Evolutionary conservation across 2,329 filamentous ascomycete genomes (phyloP).

Genomic region (Aaosphaeria pasadenensis): DNA sequence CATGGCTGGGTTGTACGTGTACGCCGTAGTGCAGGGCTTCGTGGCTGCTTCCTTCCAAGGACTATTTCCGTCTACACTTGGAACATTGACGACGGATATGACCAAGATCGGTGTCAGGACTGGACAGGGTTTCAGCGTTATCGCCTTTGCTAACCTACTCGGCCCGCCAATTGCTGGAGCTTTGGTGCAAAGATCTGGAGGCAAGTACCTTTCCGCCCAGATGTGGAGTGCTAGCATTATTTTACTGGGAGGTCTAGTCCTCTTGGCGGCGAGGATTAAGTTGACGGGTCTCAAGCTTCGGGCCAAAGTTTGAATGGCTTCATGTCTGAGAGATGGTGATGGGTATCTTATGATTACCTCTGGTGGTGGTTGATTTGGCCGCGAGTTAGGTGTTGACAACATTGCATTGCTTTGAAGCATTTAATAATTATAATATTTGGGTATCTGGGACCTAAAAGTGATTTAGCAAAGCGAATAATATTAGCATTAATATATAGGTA

Average conservation of each 20-base stretch:
- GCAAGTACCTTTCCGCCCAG: constrained; percentile 45
- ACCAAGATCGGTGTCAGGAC: constrained; percentile 46
- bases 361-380: too few relatives aligned
- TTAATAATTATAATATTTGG: too few relatives aligned
- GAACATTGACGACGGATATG: constrained; percentile 46
- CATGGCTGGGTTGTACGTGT: constrained; percentile 39
- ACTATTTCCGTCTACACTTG: constrained; percentile 43
- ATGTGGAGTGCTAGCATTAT: constrained; percentile 37
- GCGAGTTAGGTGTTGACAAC: too few relatives aligned
- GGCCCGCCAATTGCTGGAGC: constrained; percentile 49
- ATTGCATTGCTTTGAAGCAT: too few relatives aligned
- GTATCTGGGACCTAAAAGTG: too few relatives aligned
- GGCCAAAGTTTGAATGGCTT: too few relatives aligned
- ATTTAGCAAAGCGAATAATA: too few relatives aligned
- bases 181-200: constrained; percentile 40
- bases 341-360: too few relatives aligned
- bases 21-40: constrained; percentile 45
- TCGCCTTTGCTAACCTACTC: constrained; percentile 44
- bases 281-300: constrained; percentile 28
- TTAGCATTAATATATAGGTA: too few relatives aligned
- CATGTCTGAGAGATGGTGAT: too few relatives aligned
- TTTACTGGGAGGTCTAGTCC: constrained; percentile 21
- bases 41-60: constrained; percentile 45
- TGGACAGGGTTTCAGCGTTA: constrained; percentile 48
- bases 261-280: constrained; percentile 25